Base-by-base conservation (phyloP, 768 basidiomycete species). In the Scleroderma bovista region DNA sequence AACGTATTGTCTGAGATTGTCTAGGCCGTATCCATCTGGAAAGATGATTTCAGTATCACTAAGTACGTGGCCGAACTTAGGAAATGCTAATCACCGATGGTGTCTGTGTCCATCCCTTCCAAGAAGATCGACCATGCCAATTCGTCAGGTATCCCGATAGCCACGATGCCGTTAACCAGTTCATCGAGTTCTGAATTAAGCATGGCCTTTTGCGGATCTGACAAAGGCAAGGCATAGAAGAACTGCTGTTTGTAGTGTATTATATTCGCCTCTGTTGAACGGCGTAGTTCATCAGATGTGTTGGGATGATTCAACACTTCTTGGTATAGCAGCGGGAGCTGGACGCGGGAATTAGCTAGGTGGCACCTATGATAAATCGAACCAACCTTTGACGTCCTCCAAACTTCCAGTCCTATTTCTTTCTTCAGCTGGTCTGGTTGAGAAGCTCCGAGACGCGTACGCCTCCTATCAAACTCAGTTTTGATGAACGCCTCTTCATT, bases 281-380 rank as follows among this genome's bases (percentile, higher is more conserved):
- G 75, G n/a, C 92, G 84, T n/a, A 89, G 69, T 6, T 84, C 81
- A 57, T 94, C 91, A 0, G 83, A 72, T 1, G 93, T 86, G 54
- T 75, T 73, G 0, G 86, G 88, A 57, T 95, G 93, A 51, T 83
- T 84, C 29, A 93, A 66, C n/a, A 94, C 70, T 56, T 92, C 86
- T 29, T 81, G 72, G 56, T 93, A 95, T 24, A 93, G 67, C 1
- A 53, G 61, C 2, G 88, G 88, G 29, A 95, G 69, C 86, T 89
- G 54, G 44, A 42, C 36, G 44, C n/a, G 31, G 36, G 24, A 12
- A 34, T 63, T 3, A 60, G 59, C 19, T 51, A 44, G 42, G 41
- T 38, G 16, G 45, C 36, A 48, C 5, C 13, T 47, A 40, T 16
- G 1, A 40, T 46, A 20, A 40, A 32, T 4, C 11, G 32, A 32